A percentile compares a stretch with the other conserved stretches of the same genome.
These are phyloP conservation scores for Cadophora luteo-olivacea DNA, from an alignment of 2,329 filamentous ascomycete genomes.

Conservation along the genomic window DNA sequence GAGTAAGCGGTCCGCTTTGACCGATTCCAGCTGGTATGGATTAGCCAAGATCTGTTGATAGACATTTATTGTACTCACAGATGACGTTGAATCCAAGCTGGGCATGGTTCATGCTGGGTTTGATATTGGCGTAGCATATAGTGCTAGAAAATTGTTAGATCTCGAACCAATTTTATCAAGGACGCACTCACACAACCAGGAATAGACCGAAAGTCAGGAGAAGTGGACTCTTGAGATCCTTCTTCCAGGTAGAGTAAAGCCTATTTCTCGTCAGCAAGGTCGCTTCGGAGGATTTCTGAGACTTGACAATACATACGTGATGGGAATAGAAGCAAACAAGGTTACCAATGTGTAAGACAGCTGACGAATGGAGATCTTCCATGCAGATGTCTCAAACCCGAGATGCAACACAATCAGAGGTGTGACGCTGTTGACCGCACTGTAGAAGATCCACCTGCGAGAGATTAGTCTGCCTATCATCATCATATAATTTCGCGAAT, in stretches of 20 bases:
- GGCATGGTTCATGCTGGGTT: conserved; percentile 50
- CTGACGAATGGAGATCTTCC: conserved; percentile 56
- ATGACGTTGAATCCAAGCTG: conserved; percentile 57
- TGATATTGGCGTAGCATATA: conserved; percentile 54
- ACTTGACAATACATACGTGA: conserved; percentile 44
- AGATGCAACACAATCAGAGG: conserved; percentile 57
- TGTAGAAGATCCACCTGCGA: conserved; percentile 59
- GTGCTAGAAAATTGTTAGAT: conserved; percentile 41
- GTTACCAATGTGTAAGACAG: conserved; percentile 51
- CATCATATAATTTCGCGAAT: not conserved
- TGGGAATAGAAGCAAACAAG: conserved; percentile 50
- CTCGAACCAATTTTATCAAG: not conserved
- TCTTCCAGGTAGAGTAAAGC: conserved; percentile 54
- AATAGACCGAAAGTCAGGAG: conserved; percentile 55
- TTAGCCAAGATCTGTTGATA: conserved; percentile 6
- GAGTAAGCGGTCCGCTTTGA: conserved; percentile 56
- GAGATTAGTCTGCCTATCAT: not conserved
- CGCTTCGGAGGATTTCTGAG: not conserved
- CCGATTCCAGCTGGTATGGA: conserved; percentile 50
- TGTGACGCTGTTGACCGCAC: conserved; percentile 57
- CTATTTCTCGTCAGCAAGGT: conserved; percentile 26
- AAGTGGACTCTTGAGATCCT: conserved; percentile 55
- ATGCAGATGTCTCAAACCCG: conserved; percentile 54
- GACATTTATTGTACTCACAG: conserved; percentile 21
- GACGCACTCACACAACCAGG: conserved; percentile 50